These are phyloP conservation scores for Yamadazyma phyllophila DNA, from an alignment of 805 yeast species.

Conservation along the genomic window DNA sequence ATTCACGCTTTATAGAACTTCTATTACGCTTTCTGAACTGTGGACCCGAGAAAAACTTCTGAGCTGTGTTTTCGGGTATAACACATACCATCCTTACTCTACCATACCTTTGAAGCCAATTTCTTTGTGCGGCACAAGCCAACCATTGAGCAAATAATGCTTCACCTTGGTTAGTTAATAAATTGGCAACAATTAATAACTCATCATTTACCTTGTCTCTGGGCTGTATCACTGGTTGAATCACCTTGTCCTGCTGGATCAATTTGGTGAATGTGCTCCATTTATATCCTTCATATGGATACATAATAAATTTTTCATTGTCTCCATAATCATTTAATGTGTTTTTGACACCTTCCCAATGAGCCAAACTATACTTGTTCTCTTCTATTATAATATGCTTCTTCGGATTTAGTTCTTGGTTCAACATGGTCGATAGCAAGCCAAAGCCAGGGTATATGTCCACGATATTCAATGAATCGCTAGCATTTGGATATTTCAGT, in stretches of 20 bases:
- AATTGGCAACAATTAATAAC: slow-evolving; percentile 57
- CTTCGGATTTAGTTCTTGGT: slow-evolving; percentile 57
- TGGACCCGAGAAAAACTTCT: slow-evolving; percentile 54
- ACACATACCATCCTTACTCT: slow-evolving; percentile 73
- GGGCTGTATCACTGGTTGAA: slow-evolving; percentile 28
- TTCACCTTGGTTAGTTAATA: slow-evolving; percentile 57
- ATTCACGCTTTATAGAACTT: slow-evolving; percentile 60
- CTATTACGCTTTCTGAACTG: slow-evolving; percentile 55
- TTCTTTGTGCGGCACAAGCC: slow-evolving; percentile 60
- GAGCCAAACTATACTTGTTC: slow-evolving; percentile 24
- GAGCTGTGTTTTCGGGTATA: slow-evolving; percentile 54
- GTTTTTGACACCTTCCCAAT: slow-evolving; percentile 29
- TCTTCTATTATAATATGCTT: slow-evolving; percentile 65
- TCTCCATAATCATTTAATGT: slow-evolving; percentile 18
- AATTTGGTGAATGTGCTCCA: slow-evolving; percentile 62
- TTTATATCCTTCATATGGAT: slow-evolving; percentile 53
- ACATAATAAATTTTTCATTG: slow-evolving; percentile 27
- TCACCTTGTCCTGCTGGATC: slow-evolving; percentile 43
- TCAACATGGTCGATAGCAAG: slow-evolving; percentile 59
- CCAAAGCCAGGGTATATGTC: slow-evolving; percentile 64
- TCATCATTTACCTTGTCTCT: slow-evolving; percentile 48
- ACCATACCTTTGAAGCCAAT: slow-evolving; percentile 73
- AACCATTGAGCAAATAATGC: slow-evolving; percentile 74
- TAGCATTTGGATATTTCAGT: slow-evolving; percentile 31
- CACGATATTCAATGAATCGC: slow-evolving; percentile 45